Conservation (phyloP, 2,329 filamentous ascomycete species). For the Aspergillus amoenus region DNA sequence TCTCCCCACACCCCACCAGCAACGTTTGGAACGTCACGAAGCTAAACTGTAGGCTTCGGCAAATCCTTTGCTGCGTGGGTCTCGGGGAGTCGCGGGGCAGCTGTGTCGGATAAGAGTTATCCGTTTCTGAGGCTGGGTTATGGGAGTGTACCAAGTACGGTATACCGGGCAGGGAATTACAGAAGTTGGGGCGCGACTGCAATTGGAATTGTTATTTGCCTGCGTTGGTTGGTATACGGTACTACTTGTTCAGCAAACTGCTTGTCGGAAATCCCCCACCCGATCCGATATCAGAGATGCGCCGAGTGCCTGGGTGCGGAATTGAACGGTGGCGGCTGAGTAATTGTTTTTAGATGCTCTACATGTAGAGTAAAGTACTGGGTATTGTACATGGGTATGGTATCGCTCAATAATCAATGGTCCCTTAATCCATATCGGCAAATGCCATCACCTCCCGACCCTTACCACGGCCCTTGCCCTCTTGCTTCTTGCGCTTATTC, state of each 20-base stretch:
- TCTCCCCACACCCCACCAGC: slow-evolving; percentile 21
- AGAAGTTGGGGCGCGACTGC: background rate
- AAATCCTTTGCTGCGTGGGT: slow-evolving; percentile 19
- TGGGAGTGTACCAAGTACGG: too few species aligned
- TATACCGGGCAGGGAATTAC: background rate
- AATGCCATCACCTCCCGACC: slow-evolving; percentile 45
- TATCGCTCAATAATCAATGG: slow-evolving; percentile 10
- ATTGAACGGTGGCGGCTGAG: background rate
- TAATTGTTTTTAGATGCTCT: background rate
- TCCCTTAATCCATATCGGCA: slow-evolving; percentile 41
- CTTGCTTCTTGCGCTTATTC: slow-evolving; percentile 48
- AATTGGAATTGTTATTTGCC: background rate
- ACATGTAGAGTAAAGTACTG: background rate
- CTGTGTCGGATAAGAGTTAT: background rate
- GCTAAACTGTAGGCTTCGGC: slow-evolving; percentile 10
- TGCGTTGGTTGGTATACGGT: background rate
- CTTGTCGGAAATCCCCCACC: slow-evolving; percentile 7
- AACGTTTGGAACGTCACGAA: slow-evolving; percentile 14
- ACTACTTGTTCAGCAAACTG: background rate
- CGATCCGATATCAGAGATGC: background rate
- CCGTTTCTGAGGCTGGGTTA: background rate
- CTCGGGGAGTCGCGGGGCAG: slow-evolving; percentile 6
- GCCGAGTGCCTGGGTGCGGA: background rate
- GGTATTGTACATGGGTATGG: slow-evolving; percentile 7
- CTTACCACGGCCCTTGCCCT: slow-evolving; percentile 42